A percentile compares a stretch with the other conserved stretches of the same genome.
Evolutionary conservation across 129 eudicot species (phyloP).

Genomic region (Pseudognaphalium luteoalbum): DNA sequence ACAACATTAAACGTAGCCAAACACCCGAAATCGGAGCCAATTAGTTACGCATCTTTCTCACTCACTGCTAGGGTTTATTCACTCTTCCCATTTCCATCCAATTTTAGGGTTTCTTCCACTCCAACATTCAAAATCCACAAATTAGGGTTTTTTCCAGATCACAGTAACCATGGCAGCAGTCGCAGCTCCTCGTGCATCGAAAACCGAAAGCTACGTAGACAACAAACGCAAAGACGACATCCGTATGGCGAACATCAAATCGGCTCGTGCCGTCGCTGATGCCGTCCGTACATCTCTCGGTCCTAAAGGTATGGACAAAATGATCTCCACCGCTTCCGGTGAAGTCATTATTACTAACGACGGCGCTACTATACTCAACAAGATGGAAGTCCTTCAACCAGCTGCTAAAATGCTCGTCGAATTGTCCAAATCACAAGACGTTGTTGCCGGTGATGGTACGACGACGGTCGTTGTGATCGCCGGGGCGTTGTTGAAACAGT

Average conservation of each 20-base stretch:
- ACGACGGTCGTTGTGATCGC: slow-evolving; percentile 9
- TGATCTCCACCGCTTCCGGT: slow-evolving; percentile 9
- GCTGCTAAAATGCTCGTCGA: slow-evolving; percentile 16
- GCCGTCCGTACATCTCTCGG: slow-evolving; percentile 14
- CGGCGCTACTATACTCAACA: slow-evolving; percentile 8
- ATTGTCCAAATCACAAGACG: background rate
- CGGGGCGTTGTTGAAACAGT: background rate
- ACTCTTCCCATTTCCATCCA: background rate
- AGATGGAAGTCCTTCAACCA: slow-evolving; percentile 8
- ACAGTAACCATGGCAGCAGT: background rate
- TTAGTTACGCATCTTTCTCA: no score
- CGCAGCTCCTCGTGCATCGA: background rate
- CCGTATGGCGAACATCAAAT: slow-evolving; percentile 1
- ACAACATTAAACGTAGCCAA: no score
- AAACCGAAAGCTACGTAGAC: background rate
- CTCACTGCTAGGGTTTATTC: no score
- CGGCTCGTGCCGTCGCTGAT: background rate
- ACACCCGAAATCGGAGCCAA: no score
- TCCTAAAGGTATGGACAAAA: slow-evolving; percentile 12
- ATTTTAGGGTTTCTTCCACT: background rate
- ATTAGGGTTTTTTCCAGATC: background rate
- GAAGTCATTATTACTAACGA: slow-evolving; percentile 8
- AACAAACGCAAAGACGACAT: background rate
- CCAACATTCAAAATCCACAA: no score
- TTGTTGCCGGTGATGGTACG: slow-evolving; percentile 6